These are phyloP conservation scores for Penstemon davidsonii DNA, from an alignment of 257 asterid species.

Conservation along the genomic window DNA sequence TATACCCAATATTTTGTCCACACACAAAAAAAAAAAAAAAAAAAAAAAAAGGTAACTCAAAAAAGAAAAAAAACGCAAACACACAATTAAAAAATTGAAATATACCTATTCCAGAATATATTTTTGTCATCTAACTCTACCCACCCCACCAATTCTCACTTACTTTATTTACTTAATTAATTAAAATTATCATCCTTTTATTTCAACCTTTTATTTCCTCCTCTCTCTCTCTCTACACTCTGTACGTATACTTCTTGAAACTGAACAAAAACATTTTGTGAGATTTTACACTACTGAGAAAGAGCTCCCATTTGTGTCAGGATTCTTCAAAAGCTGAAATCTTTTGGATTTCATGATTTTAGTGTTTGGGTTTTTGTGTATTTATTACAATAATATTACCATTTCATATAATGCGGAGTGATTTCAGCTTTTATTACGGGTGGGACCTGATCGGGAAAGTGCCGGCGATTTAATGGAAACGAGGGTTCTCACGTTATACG, in stretches of 20 bases:
- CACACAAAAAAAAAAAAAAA: conserved; percentile 15
- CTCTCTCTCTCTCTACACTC: conserved; percentile 9
- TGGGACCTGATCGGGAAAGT: conserved; percentile 54
- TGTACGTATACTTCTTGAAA: conserved; percentile 6
- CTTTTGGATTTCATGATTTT: conserved; percentile 33
- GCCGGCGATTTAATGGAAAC: conserved; percentile 70
- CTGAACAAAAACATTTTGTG: neutral
- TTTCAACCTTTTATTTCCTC: conserved; percentile 3
- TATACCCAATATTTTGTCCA: conserved; percentile 15
- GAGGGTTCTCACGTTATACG: conserved; percentile 45
- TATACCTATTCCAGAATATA: conserved; percentile 17
- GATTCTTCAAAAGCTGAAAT: conserved; percentile 34
- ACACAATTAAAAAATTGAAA: conserved; percentile 3
- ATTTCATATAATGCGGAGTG: conserved; percentile 54
- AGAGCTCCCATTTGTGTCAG: conserved; percentile 25
- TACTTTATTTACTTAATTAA: conserved; percentile 26
- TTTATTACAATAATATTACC: neutral
- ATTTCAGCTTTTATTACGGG: conserved; percentile 37
- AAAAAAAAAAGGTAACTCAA: neutral
- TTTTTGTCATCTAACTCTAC: conserved; percentile 36
- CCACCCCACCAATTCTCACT: conserved; percentile 47
- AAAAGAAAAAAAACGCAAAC: neutral
- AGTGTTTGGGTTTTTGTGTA: conserved; percentile 36
- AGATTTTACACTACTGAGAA: conserved; percentile 12
- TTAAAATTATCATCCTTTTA: conserved; percentile 3